phyloP scores from a whole-genome alignment of 1,139 yeast species.

The Saccharomyces hybrid region DNA sequence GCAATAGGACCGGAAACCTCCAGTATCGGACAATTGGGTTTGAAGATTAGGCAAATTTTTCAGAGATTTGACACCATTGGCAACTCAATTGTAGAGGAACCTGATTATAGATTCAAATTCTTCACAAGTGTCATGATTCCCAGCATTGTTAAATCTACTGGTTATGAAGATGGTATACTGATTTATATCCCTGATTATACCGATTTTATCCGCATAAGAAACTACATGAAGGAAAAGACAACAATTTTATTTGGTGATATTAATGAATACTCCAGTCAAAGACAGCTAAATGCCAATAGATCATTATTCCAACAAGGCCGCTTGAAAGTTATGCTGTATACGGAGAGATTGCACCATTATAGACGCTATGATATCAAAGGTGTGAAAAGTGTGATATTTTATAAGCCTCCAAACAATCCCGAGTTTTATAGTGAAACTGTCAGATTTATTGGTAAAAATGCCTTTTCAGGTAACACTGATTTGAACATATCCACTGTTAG shows the following conservation, averaged over 20 bases:
- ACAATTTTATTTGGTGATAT: slow-evolving; percentile 52
- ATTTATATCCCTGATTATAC: slow-evolving; percentile 80
- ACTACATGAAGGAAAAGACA: slow-evolving; percentile 59
- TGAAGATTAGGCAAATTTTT: slow-evolving; percentile 65
- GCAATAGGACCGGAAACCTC: slow-evolving; percentile 32
- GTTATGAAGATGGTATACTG: slow-evolving; percentile 63
- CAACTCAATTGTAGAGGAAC: slow-evolving; percentile 53
- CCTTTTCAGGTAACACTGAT: slow-evolving; percentile 42
- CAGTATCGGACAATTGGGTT: slow-evolving; percentile 40
- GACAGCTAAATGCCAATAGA: slow-evolving; percentile 65
- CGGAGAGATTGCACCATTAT: slow-evolving; percentile 90
- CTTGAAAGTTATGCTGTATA: slow-evolving; percentile 67
- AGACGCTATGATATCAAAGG: slow-evolving; percentile 80
- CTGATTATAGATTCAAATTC: slow-evolving; percentile 72
- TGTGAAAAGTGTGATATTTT: slow-evolving; percentile 75
- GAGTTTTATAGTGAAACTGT: slow-evolving; percentile 72
- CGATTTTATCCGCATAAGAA: slow-evolving; percentile 74
- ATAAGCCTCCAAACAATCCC: slow-evolving; percentile 82
- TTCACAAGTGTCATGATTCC: slow-evolving; percentile 72
- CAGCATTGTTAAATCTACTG: slow-evolving; percentile 46
- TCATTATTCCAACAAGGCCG: slow-evolving; percentile 59
- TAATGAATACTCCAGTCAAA: slow-evolving; percentile 74
- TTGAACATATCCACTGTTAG: slow-evolving; percentile 60
- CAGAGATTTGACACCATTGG: slow-evolving; percentile 50
- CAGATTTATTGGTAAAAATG: slow-evolving; percentile 40